Conservation (phyloP, 2,329 filamentous ascomycete genomes). For the Trichocomaceae sp. region DNA sequence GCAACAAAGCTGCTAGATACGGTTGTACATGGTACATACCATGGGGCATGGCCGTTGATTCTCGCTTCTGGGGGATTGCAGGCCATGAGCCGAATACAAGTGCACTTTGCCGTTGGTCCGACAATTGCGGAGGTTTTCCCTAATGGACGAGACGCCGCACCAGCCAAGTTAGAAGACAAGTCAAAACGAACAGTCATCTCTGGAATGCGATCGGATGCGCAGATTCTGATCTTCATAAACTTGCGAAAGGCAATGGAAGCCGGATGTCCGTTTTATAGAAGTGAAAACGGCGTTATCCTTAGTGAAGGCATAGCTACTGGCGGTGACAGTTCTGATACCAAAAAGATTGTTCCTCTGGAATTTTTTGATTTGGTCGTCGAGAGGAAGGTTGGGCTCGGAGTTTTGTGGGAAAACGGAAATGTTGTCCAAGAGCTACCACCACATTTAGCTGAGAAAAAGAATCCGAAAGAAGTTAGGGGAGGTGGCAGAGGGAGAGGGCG, state of each 20-base stretch:
- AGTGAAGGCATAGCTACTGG: conserved; percentile 41
- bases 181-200: conserved; percentile 53
- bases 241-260: conserved; percentile 58
- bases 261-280: conserved; percentile 66
- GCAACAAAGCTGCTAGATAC: conserved; percentile 48
- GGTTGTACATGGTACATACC: conserved; percentile 85
- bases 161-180: conserved; percentile 18
- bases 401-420: conserved; percentile 58
- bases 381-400: conserved; percentile 63
- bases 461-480: conserved; percentile 20
- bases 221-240: conserved; percentile 73
- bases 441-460: conserved; percentile 34
- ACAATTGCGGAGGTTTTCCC: conserved; percentile 40
- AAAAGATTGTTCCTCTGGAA: conserved; percentile 55
- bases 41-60: conserved; percentile 70
- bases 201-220: conserved; percentile 72
- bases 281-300: conserved; percentile 70
- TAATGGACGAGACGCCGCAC: conserved; percentile 16
- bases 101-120: conserved; percentile 78
- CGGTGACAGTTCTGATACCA: conserved; percentile 45
- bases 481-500: conserved; percentile 19
- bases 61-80: conserved; percentile 68
- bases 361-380: conserved; percentile 70
- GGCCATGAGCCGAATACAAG: conserved; percentile 76
- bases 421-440: conserved; percentile 44